Evolutionary conservation across 1,139 yeast genomes (phyloP).

Genomic region (Protomyces arabidopsidicola): DNA sequence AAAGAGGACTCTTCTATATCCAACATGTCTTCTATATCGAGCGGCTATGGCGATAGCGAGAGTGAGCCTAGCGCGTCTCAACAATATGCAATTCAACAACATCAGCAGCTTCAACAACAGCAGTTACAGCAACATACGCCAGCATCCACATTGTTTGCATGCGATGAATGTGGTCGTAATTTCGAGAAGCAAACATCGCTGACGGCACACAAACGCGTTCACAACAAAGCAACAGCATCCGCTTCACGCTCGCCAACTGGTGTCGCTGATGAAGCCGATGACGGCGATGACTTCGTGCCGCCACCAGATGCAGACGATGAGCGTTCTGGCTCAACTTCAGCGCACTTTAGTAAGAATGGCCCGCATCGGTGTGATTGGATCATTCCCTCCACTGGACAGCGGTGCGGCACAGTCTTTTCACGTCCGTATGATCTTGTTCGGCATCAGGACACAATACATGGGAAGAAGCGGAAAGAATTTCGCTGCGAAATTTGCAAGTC

Average conservation of each 20-base stretch:
- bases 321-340: not conserved
- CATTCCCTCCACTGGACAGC: constrained; percentile 56
- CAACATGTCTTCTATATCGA: constrained; percentile 1
- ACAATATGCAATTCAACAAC: not conserved
- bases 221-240: not conserved
- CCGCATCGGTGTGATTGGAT: constrained; percentile 57
- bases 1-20: constrained; percentile 27
- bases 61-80: not conserved
- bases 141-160: constrained; percentile 1
- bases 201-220: constrained; percentile 28
- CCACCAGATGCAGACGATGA: not conserved
- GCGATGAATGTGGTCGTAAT: constrained; percentile 30
- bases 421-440: constrained; percentile 91
- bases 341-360: constrained; percentile 34
- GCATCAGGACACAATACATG: constrained; percentile 95
- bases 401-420: constrained; percentile 79
- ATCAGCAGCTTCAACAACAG: not conserved
- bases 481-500: constrained; percentile 69
- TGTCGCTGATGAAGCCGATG: not conserved
- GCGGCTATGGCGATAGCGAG: not conserved
- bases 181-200: constrained; percentile 22
- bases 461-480: constrained; percentile 76
- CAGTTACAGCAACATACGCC: not conserved
- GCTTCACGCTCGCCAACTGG: not conserved
- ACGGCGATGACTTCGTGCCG: not conserved